Evolutionary conservation across 1,139 yeast species (phyloP).

Genomic region (Sugiyamaella xylanicola): DNA sequence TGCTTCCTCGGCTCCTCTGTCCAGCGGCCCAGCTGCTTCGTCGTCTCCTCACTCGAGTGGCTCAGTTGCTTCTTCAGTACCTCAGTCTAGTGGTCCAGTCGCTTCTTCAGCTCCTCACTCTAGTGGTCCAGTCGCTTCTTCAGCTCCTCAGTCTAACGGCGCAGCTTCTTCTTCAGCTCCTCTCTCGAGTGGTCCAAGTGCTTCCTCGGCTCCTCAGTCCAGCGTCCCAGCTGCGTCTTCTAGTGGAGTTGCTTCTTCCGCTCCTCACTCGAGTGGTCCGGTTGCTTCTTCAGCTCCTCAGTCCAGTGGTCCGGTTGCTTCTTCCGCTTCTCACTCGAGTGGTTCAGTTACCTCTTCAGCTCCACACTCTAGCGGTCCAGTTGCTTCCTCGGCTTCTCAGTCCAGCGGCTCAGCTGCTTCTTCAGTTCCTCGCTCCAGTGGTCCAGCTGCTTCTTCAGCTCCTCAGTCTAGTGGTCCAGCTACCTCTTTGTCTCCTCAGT

Average conservation of each 20-base stretch:
- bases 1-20: background rate
- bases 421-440: too few species aligned
- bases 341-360: conserved; percentile 15
- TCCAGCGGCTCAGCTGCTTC: background rate
- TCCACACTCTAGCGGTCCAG: conserved; percentile 5
- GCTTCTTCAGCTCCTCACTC: background rate
- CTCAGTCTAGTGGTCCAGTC: background rate
- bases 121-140: background rate
- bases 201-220: conserved; percentile 21
- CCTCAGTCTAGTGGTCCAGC: too few species aligned
- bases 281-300: background rate
- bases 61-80: too few species aligned
- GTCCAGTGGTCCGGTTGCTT: conserved; percentile 12
- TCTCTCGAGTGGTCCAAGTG: conserved; percentile 7
- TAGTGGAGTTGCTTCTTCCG: conserved; percentile 11
- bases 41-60: conserved; percentile 2
- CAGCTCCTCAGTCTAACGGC: background rate
- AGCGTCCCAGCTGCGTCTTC: too few species aligned
- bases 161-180: conserved; percentile 5
- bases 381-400: background rate
- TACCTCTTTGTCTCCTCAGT: too few species aligned
- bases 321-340: conserved; percentile 16
- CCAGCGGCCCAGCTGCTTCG: background rate
- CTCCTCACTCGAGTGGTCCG: background rate
- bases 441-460: too few species aligned